Base-by-base conservation (phyloP, 2,329 filamentous ascomycete species). In the Chaetomiaceae sp. region DNA sequence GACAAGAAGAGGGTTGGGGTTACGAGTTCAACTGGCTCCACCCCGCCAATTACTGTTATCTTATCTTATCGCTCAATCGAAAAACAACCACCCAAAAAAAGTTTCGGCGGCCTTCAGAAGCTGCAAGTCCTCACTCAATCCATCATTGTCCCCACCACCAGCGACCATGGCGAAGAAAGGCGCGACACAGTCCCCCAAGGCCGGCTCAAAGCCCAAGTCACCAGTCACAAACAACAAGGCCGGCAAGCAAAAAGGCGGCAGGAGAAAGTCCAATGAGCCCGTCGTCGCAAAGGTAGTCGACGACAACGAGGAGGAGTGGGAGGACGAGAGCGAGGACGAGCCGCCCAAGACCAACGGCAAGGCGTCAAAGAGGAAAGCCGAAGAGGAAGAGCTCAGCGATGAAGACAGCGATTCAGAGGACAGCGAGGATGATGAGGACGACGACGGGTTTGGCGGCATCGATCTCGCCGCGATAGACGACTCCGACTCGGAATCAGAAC, bases 401-500 rank as follows among this genome's bases (percentile, higher is more conserved):
- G 66, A 63, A 12, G 62, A 64, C 35, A 59, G 66, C 25, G 67
- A 67, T 5, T 68, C 69, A 40, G 69, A 72, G 8, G 68, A 65
- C 10, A 53, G 45, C 6, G 72, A 51, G 19, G 60, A 60, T 16
- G 61, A 58, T 5, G 72, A 51, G 19, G 60, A 60, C 19, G 61
- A 58, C 21, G 59, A 63, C 0, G 61, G 61, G 8, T 63, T 61
- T 17, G 45, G 16, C 33, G 59, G 78, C 73, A 65, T 79, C 59
- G 75, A 83, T 59, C 69, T 78, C 52, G 73, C 75, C 12, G 78
- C 70, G 42, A 69, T 85, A 58, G 75, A 85, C 65, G 80, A 83
- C 55, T 72, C 70, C 54, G 62, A 66, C n/a, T 78, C 75, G 34
- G 85, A 93, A 60, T 85, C 87, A 55, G 84, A 86, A 57, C 77